Percentiles rank a stretch among this genome's conserved stretches.
Evolutionary conservation across 352 stramenopile genomes (phyloP).

Genomic region (Plasmopara muralis): DNA sequence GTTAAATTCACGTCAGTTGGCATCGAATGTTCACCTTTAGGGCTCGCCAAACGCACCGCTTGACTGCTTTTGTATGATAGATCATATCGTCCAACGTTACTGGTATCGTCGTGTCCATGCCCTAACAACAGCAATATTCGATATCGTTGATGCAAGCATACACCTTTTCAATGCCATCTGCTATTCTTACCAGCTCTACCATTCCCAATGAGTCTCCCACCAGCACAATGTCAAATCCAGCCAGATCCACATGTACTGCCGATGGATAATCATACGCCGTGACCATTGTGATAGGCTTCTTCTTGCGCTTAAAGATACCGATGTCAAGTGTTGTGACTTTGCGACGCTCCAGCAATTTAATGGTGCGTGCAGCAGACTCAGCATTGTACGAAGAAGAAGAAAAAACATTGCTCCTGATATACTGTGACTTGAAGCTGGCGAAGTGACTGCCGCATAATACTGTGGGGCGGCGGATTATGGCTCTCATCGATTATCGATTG

Average conservation of each 20-base stretch:
- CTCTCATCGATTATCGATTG: constrained; percentile 7
- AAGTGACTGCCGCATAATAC: constrained; percentile 1
- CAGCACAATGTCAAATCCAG: constrained; percentile 96
- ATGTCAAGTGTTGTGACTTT: constrained; percentile 83
- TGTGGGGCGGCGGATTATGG: constrained; percentile 4
- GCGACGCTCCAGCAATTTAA: constrained; percentile 78
- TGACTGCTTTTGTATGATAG: constrained; percentile 95
- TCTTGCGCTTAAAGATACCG: constrained; percentile 88
- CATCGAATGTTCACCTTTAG: background rate
- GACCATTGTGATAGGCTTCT: constrained; percentile 98
- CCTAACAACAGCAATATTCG: constrained; percentile 29
- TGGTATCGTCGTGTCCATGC: constrained; percentile 85
- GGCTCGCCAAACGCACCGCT: constrained; percentile 46
- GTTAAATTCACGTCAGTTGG: background rate
- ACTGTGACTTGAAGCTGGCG: background rate
- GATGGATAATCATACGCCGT: constrained; percentile 98
- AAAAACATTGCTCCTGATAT: constrained; percentile 15
- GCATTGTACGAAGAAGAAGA: constrained; percentile 36
- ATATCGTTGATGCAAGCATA: background rate
- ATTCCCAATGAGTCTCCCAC: constrained; percentile 98
- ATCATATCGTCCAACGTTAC: constrained; percentile 98
- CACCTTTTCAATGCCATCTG: background rate
- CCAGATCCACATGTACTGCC: constrained; percentile 95
- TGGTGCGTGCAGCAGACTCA: constrained; percentile 46
- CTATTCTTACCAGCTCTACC: constrained; percentile 92